Conservation (phyloP, 2,329 filamentous ascomycete species). For the Colletotrichum melonis region DNA sequence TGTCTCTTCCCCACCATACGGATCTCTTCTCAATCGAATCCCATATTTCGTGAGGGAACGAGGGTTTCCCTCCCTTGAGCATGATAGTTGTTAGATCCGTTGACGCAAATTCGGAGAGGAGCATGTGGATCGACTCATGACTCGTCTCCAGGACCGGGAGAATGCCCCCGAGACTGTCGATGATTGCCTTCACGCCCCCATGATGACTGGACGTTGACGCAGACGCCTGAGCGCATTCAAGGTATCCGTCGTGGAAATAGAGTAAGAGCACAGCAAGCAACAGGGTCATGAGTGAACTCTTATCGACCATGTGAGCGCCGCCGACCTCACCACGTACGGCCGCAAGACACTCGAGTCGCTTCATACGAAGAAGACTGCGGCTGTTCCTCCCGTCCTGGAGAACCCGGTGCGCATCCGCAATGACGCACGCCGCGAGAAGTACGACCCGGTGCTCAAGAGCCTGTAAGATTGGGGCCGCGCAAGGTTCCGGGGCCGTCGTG, state of each 20-base stretch:
- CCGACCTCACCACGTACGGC: constrained; percentile 47
- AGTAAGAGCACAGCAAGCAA: constrained; percentile 56
- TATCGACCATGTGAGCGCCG: constrained; percentile 39
- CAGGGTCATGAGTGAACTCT: constrained; percentile 44
- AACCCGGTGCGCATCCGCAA: constrained; percentile 46
- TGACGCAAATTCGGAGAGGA: constrained; percentile 56
- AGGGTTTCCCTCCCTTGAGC: constrained; percentile 51
- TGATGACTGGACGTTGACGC: constrained; percentile 45
- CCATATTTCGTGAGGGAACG: constrained; percentile 51
- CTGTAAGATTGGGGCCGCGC: constrained; percentile 43
- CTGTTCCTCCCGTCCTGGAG: constrained; percentile 44
- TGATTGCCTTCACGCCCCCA: constrained; percentile 49
- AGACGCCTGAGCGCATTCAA: constrained; percentile 44
- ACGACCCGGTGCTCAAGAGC: constrained; percentile 47
- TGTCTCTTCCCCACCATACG: constrained; percentile 55
- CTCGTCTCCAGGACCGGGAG: constrained; percentile 39
- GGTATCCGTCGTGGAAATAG: constrained; percentile 53
- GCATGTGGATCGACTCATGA: constrained; percentile 48
- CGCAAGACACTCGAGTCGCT: constrained; percentile 45
- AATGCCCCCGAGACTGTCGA: constrained; percentile 46
- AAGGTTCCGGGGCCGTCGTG: constrained; percentile 43
- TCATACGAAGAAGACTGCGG: constrained; percentile 40
- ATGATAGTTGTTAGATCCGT: constrained; percentile 55
- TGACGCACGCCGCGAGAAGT: constrained; percentile 45
- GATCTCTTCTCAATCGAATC: constrained; percentile 50